Percentiles rank a stretch among this genome's conserved stretches.
Conservation (phyloP, 2,329 filamentous ascomycete species). For the Pyrenochaeta sp. region DNA sequence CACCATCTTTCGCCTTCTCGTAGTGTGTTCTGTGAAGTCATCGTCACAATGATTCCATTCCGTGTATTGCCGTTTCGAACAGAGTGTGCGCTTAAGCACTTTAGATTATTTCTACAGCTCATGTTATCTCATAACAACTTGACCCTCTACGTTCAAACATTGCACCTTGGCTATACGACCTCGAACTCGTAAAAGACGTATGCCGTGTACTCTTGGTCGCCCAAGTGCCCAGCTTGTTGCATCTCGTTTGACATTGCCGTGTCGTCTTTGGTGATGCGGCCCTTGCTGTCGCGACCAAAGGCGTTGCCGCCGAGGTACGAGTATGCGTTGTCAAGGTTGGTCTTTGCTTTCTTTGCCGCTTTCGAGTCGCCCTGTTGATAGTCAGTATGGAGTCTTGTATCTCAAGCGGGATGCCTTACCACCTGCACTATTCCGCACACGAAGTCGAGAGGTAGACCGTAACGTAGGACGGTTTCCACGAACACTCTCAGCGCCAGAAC, state of each 20-base stretch:
- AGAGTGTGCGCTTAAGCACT: neutral
- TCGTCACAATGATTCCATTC: too few relatives aligned
- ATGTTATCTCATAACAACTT: too few relatives aligned
- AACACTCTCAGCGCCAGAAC: slow-evolving; percentile 91
- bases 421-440: slow-evolving; percentile 86
- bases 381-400: slow-evolving; percentile 6
- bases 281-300: slow-evolving; percentile 91
- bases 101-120: slow-evolving; percentile 4
- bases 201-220: slow-evolving; percentile 87
- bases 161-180: slow-evolving; percentile 58
- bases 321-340: slow-evolving; percentile 77
- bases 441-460: slow-evolving; percentile 90
- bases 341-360: slow-evolving; percentile 73
- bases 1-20: too few relatives aligned
- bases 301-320: slow-evolving; percentile 95
- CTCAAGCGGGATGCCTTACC: slow-evolving; percentile 4
- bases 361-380: slow-evolving; percentile 77
- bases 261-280: slow-evolving; percentile 89
- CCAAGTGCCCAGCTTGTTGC: slow-evolving; percentile 73
- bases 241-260: slow-evolving; percentile 80
- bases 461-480: slow-evolving; percentile 96
- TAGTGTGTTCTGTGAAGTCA: too few relatives aligned
- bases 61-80: too few relatives aligned
- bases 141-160: neutral
- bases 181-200: slow-evolving; percentile 98